Evolutionary conservation across 2,329 filamentous ascomycete species (phyloP).

Genomic region (Fusarium multiceps): DNA sequence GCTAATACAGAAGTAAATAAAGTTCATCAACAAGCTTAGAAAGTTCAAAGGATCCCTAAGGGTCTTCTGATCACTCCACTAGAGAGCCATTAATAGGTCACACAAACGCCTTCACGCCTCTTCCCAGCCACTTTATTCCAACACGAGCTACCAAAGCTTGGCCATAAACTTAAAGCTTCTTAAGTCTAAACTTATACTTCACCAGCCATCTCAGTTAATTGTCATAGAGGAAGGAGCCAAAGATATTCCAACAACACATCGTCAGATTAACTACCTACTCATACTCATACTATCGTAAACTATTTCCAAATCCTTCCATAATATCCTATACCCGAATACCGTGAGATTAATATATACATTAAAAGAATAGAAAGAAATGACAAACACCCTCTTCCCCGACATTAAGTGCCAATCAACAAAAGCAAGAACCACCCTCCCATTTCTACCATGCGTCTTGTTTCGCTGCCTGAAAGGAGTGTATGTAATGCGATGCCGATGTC

Average conservation of each 20-base stretch:
- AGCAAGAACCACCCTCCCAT: constrained; percentile 4
- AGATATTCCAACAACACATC: constrained; percentile 14
- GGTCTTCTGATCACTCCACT: neutral
- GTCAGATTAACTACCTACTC: constrained; percentile 39
- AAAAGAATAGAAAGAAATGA: constrained; percentile 23
- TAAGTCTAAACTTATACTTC: constrained; percentile 6
- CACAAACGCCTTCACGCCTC: neutral
- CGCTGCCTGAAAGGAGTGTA: constrained; percentile 30
- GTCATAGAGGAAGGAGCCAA: neutral
- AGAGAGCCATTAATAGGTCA: neutral
- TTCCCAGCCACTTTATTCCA: constrained; percentile 1
- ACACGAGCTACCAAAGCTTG: neutral
- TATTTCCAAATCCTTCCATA: neutral
- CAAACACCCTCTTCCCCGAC: constrained; percentile 16
- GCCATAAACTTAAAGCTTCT: neutral
- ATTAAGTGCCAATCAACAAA: constrained; percentile 16
- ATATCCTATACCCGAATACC: neutral
- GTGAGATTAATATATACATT: constrained; percentile 30
- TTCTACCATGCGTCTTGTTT: constrained; percentile 12
- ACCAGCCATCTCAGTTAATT: neutral
- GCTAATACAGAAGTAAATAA: neutral
- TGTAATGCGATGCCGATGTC: constrained; percentile 11
- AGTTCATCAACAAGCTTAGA: neutral
- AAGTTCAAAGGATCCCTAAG: neutral
- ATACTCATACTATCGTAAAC: constrained; percentile 7